These are phyloP conservation scores for Dactylella cylindrospora DNA, from an alignment of 2,329 filamentous ascomycete species.

Conservation along the genomic window DNA sequence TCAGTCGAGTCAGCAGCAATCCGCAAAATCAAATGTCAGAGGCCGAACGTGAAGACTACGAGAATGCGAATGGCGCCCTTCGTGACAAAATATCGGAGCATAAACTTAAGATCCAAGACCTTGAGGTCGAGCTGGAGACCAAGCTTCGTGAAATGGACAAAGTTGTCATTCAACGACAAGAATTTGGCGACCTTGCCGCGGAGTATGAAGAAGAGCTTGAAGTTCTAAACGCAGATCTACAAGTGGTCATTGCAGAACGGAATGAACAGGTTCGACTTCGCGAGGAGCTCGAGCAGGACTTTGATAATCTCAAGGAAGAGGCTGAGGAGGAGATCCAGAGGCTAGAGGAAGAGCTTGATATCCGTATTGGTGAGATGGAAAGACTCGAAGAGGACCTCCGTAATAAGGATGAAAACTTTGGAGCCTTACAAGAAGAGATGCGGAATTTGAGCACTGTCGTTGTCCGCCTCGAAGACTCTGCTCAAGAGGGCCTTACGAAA, in stretches of 20 bases:
- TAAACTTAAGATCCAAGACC: conserved; percentile 84
- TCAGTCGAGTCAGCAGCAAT: conserved; percentile 70
- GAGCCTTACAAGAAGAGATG: conserved; percentile 90
- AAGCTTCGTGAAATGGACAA: conserved; percentile 78
- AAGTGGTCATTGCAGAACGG: conserved; percentile 67
- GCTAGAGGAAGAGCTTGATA: conserved; percentile 66
- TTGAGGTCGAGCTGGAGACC: conserved; percentile 78
- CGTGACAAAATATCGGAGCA: conserved; percentile 83
- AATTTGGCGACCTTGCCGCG: conserved; percentile 61
- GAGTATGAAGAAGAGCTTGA: conserved; percentile 80
- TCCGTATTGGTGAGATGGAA: conserved; percentile 55
- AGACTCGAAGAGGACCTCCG: conserved; percentile 63
- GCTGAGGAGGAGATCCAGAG: conserved; percentile 68
- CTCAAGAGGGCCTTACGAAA: conserved; percentile 59
- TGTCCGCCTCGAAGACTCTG: conserved; percentile 77
- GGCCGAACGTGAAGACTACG: conserved; percentile 78
- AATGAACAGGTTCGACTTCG: conserved; percentile 74
- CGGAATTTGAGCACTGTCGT: conserved; percentile 84
- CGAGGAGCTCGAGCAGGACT: conserved; percentile 62
- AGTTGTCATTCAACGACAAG: conserved; percentile 50
- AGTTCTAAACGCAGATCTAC: conserved; percentile 74
- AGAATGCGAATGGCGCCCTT: conserved; percentile 77
- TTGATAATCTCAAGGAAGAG: conserved; percentile 63
- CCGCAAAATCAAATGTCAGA: conserved; percentile 64
- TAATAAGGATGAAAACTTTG: conserved; percentile 74